Conservation (phyloP, 2,329 filamentous ascomycete species). For the Diplodia seriata region DNA sequence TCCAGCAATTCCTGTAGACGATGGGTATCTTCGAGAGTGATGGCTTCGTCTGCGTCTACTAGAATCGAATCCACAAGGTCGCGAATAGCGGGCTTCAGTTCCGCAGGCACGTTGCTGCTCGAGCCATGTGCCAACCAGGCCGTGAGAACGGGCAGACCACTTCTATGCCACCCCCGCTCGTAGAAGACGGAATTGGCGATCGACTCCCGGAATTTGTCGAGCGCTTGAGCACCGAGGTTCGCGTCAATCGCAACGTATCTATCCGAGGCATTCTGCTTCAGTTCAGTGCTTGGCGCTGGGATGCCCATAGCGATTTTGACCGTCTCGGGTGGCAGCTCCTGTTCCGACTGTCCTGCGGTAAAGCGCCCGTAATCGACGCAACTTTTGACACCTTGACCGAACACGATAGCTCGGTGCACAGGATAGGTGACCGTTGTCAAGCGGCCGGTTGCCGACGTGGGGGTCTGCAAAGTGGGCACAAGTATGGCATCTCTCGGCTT, state of each 20-base stretch:
- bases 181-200: constrained; percentile 74
- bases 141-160: constrained; percentile 69
- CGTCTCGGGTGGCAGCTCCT: constrained; percentile 53
- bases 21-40: constrained; percentile 59
- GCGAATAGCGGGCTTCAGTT: constrained; percentile 70
- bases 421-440: constrained; percentile 76
- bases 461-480: constrained; percentile 76
- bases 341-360: constrained; percentile 44
- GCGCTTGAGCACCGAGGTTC: constrained; percentile 65
- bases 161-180: constrained; percentile 75
- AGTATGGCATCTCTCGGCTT: constrained; percentile 70
- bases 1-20: constrained; percentile 45
- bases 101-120: constrained; percentile 44
- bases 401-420: constrained; percentile 80
- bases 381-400: constrained; percentile 75
- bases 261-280: constrained; percentile 34
- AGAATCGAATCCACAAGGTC: constrained; percentile 73
- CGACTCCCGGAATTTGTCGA: constrained; percentile 72
- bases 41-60: constrained; percentile 58
- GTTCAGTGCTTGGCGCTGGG: constrained; percentile 51
- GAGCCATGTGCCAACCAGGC: constrained; percentile 64
- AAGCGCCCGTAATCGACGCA: constrained; percentile 61
- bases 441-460: constrained; percentile 67
- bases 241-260: constrained; percentile 64
- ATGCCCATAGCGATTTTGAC: constrained; percentile 66